These are phyloP conservation scores for Cyathus striatus DNA, from an alignment of 768 basidiomycete species.

Conservation along the genomic window DNA sequence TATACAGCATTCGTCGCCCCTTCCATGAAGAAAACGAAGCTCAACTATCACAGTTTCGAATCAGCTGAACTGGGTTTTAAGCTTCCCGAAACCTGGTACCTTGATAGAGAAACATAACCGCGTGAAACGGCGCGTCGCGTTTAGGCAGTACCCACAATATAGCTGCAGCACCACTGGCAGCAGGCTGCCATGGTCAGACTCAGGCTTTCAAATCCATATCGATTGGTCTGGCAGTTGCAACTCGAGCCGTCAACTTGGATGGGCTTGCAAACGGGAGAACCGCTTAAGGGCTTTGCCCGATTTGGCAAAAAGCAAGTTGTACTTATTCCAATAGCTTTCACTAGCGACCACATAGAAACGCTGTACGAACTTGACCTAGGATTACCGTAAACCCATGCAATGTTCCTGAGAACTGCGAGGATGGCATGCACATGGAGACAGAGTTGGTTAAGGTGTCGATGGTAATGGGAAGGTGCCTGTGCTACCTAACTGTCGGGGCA, in stretches of 20 bases:
- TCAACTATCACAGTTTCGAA: too few relatives aligned
- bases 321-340: conserved; percentile 95
- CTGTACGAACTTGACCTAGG: conserved; percentile 95
- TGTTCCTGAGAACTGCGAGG: too few relatives aligned
- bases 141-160: conserved; percentile 99
- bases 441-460: too few relatives aligned
- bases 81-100: too few relatives aligned
- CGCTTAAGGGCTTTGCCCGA: conserved; percentile 80
- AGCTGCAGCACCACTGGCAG: conserved; percentile 98
- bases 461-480: too few relatives aligned
- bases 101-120: conserved; percentile 88
- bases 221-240: conserved; percentile 96
- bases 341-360: conserved; percentile 98
- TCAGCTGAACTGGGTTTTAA: too few relatives aligned
- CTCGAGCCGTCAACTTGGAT: conserved; percentile 98
- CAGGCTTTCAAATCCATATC: conserved; percentile 76
- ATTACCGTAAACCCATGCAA: too few relatives aligned
- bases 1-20: too few relatives aligned
- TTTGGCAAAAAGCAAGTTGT: conserved; percentile 73
- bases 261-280: conserved; percentile 92
- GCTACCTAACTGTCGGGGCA: too few relatives aligned
- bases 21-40: too few relatives aligned
- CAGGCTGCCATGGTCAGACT: conserved; percentile 93
- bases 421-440: too few relatives aligned
- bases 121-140: conserved; percentile 88